A percentile compares a stretch with the other conserved stretches of the same genome.
phyloP scores from a whole-genome alignment of 345 rosid genomes.

The Bretschneidera sinensis region DNA sequence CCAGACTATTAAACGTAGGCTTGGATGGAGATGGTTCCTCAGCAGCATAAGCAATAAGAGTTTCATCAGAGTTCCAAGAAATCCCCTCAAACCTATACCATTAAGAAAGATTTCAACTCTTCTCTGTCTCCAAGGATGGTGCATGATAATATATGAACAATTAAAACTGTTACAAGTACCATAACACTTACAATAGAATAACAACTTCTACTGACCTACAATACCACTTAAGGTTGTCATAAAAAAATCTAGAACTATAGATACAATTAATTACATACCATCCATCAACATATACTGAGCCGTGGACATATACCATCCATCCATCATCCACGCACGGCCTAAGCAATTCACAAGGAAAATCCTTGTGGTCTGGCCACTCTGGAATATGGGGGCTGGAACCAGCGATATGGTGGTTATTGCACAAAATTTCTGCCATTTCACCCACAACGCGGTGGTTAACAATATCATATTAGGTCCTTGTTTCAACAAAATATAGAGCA shows the following conservation, averaged over 20 bases:
- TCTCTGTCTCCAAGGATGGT: conserved; percentile 4
- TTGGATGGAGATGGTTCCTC: conserved; percentile 62
- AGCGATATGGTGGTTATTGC: too few relatives aligned
- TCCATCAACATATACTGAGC: conserved; percentile 76
- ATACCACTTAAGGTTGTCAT: conserved; percentile 3
- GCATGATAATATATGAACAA: too few relatives aligned
- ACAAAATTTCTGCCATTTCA: too few relatives aligned
- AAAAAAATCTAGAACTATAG: background rate
- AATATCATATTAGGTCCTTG: background rate
- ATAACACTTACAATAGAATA: conserved; percentile 3
- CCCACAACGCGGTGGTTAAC: too few relatives aligned
- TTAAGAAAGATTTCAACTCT: conserved; percentile 14
- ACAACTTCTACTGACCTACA: too few relatives aligned
- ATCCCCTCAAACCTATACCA: conserved; percentile 84
- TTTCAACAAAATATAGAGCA: background rate
- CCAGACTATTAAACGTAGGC: conserved; percentile 56
- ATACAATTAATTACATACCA: conserved; percentile 42
- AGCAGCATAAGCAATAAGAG: conserved; percentile 72
- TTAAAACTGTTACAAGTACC: background rate
- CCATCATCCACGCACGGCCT: too few relatives aligned
- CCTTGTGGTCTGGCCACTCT: too few relatives aligned
- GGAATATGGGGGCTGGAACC: too few relatives aligned
- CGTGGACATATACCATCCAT: too few relatives aligned
- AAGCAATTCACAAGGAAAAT: too few relatives aligned
- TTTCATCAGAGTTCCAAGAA: conserved; percentile 88